These are phyloP conservation scores for Saksenaea vasiformis DNA, from an alignment of 371 early-diverging fungal genomes.

Conservation along the genomic window DNA sequence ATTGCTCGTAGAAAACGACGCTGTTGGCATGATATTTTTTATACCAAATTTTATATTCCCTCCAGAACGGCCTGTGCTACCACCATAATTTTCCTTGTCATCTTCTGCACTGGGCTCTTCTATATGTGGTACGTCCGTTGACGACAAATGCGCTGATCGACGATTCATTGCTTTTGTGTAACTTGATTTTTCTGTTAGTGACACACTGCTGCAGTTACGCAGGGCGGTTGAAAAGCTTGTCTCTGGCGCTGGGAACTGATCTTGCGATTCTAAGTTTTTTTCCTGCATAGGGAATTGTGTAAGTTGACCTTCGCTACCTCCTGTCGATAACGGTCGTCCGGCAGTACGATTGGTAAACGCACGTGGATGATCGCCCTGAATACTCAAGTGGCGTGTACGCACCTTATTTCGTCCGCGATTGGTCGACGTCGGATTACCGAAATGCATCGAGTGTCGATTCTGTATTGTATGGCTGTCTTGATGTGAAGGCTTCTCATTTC, in stretches of 20 bases:
- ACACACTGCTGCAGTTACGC: constrained; percentile 37
- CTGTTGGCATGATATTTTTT: constrained; percentile 32
- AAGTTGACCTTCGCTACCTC: constrained; percentile 31
- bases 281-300: constrained; percentile 12
- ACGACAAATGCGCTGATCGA: constrained; percentile 29
- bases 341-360: constrained; percentile 13
- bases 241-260: constrained; percentile 20
- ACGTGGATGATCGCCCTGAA: constrained; percentile 25
- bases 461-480: not conserved
- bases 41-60: constrained; percentile 36
- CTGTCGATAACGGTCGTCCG: constrained; percentile 27
- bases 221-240: constrained; percentile 29
- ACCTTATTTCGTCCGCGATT: constrained; percentile 24
- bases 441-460: constrained; percentile 19
- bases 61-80: constrained; percentile 7
- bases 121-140: constrained; percentile 12
- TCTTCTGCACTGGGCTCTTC: constrained; percentile 8
- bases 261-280: constrained; percentile 6
- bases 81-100: constrained; percentile 13
- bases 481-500: constrained; percentile 10
- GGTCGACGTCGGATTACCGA: constrained; percentile 1
- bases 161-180: constrained; percentile 32
- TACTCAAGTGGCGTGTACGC: constrained; percentile 36
- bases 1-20: constrained; percentile 34
- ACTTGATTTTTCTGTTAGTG: constrained; percentile 36